These are phyloP conservation scores for Tricholoma flavovirens DNA, from an alignment of 768 basidiomycete species.

Conservation along the genomic window DNA sequence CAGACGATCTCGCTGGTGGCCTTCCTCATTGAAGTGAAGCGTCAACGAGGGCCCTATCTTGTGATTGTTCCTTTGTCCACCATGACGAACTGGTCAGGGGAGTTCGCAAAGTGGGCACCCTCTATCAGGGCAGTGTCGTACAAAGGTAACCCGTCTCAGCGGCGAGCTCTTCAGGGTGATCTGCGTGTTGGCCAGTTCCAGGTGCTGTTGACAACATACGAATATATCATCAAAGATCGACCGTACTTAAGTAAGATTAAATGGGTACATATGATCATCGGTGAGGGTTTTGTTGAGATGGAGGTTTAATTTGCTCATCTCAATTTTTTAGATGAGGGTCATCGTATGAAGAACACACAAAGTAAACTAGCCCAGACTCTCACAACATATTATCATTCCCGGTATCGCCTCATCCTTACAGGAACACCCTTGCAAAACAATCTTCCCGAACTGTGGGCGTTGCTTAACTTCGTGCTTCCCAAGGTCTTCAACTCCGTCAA, in stretches of 20 bases:
- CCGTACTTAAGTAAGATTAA: slow-evolving; percentile 83
- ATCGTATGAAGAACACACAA: slow-evolving; percentile 97
- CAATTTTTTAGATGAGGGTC: slow-evolving; percentile 70
- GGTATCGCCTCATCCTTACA: slow-evolving; percentile 89
- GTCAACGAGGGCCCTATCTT: slow-evolving; percentile 89
- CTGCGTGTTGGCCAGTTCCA: slow-evolving; percentile 82
- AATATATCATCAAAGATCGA: slow-evolving; percentile 98
- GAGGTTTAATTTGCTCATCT: background rate
- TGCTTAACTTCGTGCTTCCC: slow-evolving; percentile 91
- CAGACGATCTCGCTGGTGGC: slow-evolving; percentile 94
- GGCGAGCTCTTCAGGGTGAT: slow-evolving; percentile 72
- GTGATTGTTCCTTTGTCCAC: slow-evolving; percentile 95
- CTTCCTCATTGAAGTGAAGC: slow-evolving; percentile 89
- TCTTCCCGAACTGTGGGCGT: slow-evolving; percentile 90
- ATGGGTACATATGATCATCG: slow-evolving; percentile 98
- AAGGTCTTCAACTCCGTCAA: slow-evolving; percentile 99
- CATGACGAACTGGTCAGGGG: slow-evolving; percentile 95
- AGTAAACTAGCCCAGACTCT: slow-evolving; percentile 84
- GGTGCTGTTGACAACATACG: slow-evolving; percentile 90
- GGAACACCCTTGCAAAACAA: slow-evolving; percentile 98
- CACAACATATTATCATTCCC: slow-evolving; percentile 87
- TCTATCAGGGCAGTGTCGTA: slow-evolving; percentile 73
- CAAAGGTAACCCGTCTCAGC: slow-evolving; percentile 86
- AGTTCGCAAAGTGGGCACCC: slow-evolving; percentile 98
- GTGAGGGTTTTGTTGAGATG: slow-evolving; percentile 32